A percentile compares a stretch with the other conserved stretches of the same genome.
These are phyloP conservation scores for Fusarium burgessii DNA, from an alignment of 2,329 filamentous ascomycete genomes.

Conservation along the genomic window DNA sequence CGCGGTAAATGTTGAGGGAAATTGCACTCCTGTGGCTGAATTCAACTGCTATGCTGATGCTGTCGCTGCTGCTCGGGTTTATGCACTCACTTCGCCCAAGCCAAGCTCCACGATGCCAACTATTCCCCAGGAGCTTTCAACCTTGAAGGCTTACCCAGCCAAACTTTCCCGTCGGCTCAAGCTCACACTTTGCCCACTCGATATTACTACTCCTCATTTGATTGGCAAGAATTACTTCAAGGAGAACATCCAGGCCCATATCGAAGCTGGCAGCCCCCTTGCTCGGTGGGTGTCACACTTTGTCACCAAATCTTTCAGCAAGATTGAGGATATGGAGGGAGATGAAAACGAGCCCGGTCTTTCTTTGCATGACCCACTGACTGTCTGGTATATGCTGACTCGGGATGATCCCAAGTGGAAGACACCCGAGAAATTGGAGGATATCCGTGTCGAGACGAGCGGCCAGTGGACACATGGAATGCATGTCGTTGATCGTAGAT, in stretches of 20 bases:
- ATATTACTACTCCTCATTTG: conserved; percentile 79
- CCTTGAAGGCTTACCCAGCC: conserved; percentile 71
- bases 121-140: conserved; percentile 62
- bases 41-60: conserved; percentile 97
- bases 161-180: conserved; percentile 73
- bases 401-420: conserved; percentile 69
- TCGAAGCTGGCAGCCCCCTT: conserved; percentile 75
- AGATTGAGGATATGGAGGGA: conserved; percentile 72
- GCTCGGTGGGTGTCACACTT: conserved; percentile 80
- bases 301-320: conserved; percentile 75
- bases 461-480: conserved; percentile 97
- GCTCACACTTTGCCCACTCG: conserved; percentile 79
- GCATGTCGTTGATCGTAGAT: conserved; percentile 84
- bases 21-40: conserved; percentile 86
- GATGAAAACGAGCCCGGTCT: conserved; percentile 69
- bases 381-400: conserved; percentile 82
- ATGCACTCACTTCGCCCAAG: conserved; percentile 78
- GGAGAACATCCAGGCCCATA: conserved; percentile 64
- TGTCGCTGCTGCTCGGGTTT: conserved; percentile 80
- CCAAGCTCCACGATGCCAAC: conserved; percentile 86
- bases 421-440: conserved; percentile 71
- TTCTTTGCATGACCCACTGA: conserved; percentile 81
- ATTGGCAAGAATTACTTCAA: conserved; percentile 72
- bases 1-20: conserved; percentile 81
- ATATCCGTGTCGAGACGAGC: conserved; percentile 88